Evolutionary conservation across 1,284 basidiomycete species (phyloP), one percentile per base, ranked within the genome.

Genomic region (Filobasidium uniguttulatum): DNA sequence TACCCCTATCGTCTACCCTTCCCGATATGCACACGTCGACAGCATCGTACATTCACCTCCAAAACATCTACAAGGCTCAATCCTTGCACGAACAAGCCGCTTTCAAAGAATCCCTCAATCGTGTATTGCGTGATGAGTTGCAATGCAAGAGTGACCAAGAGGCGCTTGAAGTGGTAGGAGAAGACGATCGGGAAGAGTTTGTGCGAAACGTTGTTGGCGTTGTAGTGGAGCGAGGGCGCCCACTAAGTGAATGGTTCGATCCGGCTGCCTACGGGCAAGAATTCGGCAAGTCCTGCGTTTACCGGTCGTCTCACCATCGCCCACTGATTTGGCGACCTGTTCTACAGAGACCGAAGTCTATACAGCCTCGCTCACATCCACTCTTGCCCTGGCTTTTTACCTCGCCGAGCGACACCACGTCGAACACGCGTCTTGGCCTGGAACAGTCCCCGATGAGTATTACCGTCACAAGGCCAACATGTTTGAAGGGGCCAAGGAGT

Each of bases 1-100:
- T 78, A 5, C 82, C 82, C 0, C 69, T 82, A 14, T 73, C 77
- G 0, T 72, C 79, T 2, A 77, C 85, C 0, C 72, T 98, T 1
- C 93, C 93, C 0, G 93, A 98, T 69, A 96, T 99, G 86, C 93
- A 94, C 65, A 82, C 91, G 3, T 83, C 83, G 57, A 94, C 91
- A 0, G 66, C 72, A 33, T 78, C 77, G 50, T 98, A 96, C 64
- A 61, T 72, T 47, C 55, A 59, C 5, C 59, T 71, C 5, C 67
- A 71, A 49, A 65, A 62, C 40, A 55, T 72, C 6, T 69, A 68
- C 59, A 65, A 66, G 52, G 50, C 59, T 38, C 60, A 66, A 48
- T 60, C 64, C 36, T 56, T 55, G 34, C 53, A 55, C 6, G 68
- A 71, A 46, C 55, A 68, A n/a, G 48, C 53, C 1, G 45, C 49